Conservation (phyloP, 306 rosid species). For the Biancaea sappan region DNA sequence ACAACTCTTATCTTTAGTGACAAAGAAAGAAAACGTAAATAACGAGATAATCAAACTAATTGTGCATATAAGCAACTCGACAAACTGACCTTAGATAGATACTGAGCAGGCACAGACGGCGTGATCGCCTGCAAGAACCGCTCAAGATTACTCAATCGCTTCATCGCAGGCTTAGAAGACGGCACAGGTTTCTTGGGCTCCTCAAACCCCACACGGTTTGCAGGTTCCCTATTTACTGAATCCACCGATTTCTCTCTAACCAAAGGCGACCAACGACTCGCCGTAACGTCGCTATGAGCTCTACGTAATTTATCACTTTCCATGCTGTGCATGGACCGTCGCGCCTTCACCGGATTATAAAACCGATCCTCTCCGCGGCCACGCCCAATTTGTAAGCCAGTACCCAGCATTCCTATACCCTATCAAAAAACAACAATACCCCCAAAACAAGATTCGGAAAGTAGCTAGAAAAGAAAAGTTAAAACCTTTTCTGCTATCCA, state of each 20-base stretch:
- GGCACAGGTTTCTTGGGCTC: constrained; percentile 42
- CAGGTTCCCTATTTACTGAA: constrained; percentile 41
- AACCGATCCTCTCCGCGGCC: constrained; percentile 78
- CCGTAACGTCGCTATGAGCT: constrained; percentile 57
- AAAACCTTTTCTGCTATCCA: constrained; percentile 7
- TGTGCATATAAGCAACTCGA: neutral
- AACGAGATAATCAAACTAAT: neutral
- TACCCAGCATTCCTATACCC: constrained; percentile 56
- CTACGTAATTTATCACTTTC: constrained; percentile 52
- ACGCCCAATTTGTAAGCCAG: constrained; percentile 62
- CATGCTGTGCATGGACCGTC: constrained; percentile 45
- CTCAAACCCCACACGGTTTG: constrained; percentile 43
- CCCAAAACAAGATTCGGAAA: neutral
- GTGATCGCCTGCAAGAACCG: constrained; percentile 71
- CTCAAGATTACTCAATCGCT: constrained; percentile 64
- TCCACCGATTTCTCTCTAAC: constrained; percentile 33
- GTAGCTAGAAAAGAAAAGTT: constrained; percentile 4
- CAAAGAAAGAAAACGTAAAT: neutral
- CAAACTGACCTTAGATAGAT: constrained; percentile 60
- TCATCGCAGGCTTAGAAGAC: constrained; percentile 35
- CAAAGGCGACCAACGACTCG: constrained; percentile 34
- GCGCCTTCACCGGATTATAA: constrained; percentile 54
- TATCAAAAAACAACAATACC: neutral
- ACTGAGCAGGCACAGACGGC: constrained; percentile 69
- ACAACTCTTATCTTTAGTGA: neutral